A percentile compares a stretch with the other conserved stretches of the same genome.
These are phyloP conservation scores for Cadophora luteo-olivacea DNA, from an alignment of 2,329 filamentous ascomycete species.

Conservation along the genomic window DNA sequence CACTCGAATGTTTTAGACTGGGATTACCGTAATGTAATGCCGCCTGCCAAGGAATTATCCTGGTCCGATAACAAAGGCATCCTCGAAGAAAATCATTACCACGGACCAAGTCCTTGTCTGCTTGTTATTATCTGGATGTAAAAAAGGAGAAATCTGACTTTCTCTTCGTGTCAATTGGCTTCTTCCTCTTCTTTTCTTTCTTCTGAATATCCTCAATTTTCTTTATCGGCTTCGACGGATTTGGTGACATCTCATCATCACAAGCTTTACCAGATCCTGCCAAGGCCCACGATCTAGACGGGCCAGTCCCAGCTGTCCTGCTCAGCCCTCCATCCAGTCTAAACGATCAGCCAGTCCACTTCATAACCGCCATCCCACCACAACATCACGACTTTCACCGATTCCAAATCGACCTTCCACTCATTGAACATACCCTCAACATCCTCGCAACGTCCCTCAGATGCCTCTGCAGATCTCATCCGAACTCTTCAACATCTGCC, in stretches of 20 bases:
- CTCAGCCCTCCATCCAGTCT: constrained; percentile 11
- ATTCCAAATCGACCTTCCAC: not conserved
- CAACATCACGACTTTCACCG: not conserved
- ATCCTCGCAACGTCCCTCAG: not conserved
- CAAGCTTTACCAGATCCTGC: constrained; percentile 3
- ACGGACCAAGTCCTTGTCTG: not conserved
- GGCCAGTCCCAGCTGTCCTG: not conserved
- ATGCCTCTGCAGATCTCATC: not conserved
- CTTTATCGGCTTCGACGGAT: not conserved
- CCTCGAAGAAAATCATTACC: not conserved
- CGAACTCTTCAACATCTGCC: not conserved
- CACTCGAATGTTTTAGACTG: constrained; percentile 4
- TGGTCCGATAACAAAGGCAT: not conserved
- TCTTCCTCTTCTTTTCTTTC: not conserved
- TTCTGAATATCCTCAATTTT: not conserved
- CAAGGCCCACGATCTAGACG: not conserved
- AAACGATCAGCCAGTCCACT: not conserved
- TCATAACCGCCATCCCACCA: constrained; percentile 5
- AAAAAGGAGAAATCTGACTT: constrained; percentile 12
- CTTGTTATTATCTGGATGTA: not conserved
- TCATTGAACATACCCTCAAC: not conserved
- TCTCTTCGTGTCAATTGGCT: not conserved
- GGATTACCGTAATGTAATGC: constrained; percentile 12
- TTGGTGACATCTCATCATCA: not conserved
- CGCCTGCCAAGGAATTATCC: constrained; percentile 17